A percentile compares a stretch with the other conserved stretches of the same genome.
phyloP scores from a whole-genome alignment of 1,284 basidiomycete genomes.

The Fistulinella cinereoalba region DNA sequence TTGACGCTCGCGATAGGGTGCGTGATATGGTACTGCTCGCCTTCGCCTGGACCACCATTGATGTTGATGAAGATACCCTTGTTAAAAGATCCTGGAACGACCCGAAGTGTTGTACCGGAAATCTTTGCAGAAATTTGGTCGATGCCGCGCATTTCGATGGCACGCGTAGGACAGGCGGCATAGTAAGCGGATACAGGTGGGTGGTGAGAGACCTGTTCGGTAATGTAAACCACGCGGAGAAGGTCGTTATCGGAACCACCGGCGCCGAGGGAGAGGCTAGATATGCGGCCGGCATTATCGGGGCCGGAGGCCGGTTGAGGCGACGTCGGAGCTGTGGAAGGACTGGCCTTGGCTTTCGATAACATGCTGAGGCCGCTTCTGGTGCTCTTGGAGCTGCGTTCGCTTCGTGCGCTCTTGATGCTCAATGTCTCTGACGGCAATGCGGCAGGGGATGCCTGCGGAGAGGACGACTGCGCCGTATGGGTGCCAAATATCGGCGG shows the following conservation, averaged over 20 bases:
- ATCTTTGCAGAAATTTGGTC: slow-evolving; percentile 95
- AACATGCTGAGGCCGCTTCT: slow-evolving; percentile 52
- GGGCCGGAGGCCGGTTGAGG: slow-evolving; percentile 41
- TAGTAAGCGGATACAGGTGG: slow-evolving; percentile 92
- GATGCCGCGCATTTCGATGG: slow-evolving; percentile 72
- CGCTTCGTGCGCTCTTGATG: slow-evolving; percentile 46
- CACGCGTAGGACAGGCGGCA: slow-evolving; percentile 71
- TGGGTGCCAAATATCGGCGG: slow-evolving; percentile 49
- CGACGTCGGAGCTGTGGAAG: slow-evolving; percentile 59
- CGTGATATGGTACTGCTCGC: slow-evolving; percentile 85
- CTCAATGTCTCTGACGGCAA: slow-evolving; percentile 49
- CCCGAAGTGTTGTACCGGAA: slow-evolving; percentile 79
- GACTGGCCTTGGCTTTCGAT: slow-evolving; percentile 47
- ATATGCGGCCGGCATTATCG: slow-evolving; percentile 51
- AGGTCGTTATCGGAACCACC: slow-evolving; percentile 21
- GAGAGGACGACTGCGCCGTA: slow-evolving; percentile 33
- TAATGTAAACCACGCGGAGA: slow-evolving; percentile 69
- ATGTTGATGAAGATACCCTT: slow-evolving; percentile 86
- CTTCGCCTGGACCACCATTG: slow-evolving; percentile 71
- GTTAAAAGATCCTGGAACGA: slow-evolving; percentile 81
- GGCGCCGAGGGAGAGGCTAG: slow-evolving; percentile 55
- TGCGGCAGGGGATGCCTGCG: slow-evolving; percentile 27
- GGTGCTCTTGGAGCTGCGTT: slow-evolving; percentile 54
- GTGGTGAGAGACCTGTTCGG: slow-evolving; percentile 93
- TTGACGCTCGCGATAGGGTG: slow-evolving; percentile 91